Evolutionary conservation across 108 stramenopile species (phyloP), one percentile per base, ranked within the genome.

Genomic region (Cyclotella sp.): DNA sequence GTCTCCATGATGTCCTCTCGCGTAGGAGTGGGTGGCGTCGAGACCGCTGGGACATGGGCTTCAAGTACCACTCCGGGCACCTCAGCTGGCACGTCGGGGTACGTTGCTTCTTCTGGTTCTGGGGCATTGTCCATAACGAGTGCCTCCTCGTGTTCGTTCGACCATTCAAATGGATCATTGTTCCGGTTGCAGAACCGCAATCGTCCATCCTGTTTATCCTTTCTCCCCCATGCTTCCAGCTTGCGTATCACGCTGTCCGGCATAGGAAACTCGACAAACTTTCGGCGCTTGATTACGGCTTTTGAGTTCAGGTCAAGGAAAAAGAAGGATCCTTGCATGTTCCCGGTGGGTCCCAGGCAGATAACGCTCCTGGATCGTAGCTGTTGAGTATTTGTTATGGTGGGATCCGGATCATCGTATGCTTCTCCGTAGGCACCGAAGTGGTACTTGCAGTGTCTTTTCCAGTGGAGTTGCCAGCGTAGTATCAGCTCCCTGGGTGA

Each of bases 391-490:
- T 63, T 75, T 13, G 26, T 14, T 47, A 83, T 83, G 22, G 18
- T 21, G 5, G 39, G 34, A 30, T 71, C 57, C 26, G 75, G 59
- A 49, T 81, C 79, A 29, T 84, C 85, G 45, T 78, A 73, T 4
- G 60, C 66, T 27, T 88, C 71, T 7, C 61, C 58, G 63, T 86
- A 88, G 22, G 54, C n/a, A 15, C 82, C 87, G 27, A 79, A 88
- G 40, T 66, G 69, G 0, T 75, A 46, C 12, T 43, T 26, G 43
- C 78, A 76, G 43, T 84, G 83, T n/a, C 67, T 62, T 8, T 26
- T 68, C 16, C 44, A 59, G 29, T 82, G 71, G 43, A 73, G 24
- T 9, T 64, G 24, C 21, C 46, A 30, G 3, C 18, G 19, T 6
- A 34, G 6, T 34, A 34, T 6, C 34, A 34, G 6, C 34, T 34